Evolutionary conservation across 139 green algal species (phyloP).

Genomic region (Chlamydomonas sphaeroides): DNA sequence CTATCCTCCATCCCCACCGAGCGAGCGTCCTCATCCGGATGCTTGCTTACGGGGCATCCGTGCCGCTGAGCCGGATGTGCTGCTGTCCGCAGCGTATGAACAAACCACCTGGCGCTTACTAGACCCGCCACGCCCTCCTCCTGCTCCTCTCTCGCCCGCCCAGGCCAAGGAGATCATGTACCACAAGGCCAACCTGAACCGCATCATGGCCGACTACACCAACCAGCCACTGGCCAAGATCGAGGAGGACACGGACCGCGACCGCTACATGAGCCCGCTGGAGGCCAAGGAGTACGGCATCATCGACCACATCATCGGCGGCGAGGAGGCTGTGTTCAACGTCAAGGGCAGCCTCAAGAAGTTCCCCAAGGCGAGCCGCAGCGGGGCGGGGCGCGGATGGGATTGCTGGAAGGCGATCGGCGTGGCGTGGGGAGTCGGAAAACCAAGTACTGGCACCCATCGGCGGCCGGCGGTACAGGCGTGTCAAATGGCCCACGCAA

Average conservation of each 20-base stretch:
- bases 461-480: not conserved
- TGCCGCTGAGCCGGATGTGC: too few species aligned
- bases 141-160: not conserved
- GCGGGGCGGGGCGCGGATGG: too few species aligned
- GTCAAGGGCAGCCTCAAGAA: conserved; percentile 56
- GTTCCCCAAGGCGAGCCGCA: conserved; percentile 56
- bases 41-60: too few species aligned
- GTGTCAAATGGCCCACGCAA: too few species aligned
- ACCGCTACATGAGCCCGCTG: conserved; percentile 97
- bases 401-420: too few species aligned
- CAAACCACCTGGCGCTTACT: too few species aligned
- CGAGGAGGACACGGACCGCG: conserved; percentile 97
- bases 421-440: too few species aligned
- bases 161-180: conserved; percentile 99
- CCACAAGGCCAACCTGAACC: conserved; percentile 98
- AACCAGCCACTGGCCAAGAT: conserved; percentile 84
- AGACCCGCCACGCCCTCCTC: not conserved
- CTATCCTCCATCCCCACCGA: too few species aligned
- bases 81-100: too few species aligned
- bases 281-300: conserved; percentile 97
- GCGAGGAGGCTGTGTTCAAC: conserved; percentile 84
- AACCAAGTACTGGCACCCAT: too few species aligned
- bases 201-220: conserved; percentile 95
- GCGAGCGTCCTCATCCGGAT: too few species aligned
- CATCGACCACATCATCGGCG: conserved; percentile 97